Evolutionary conservation across 208 protist genomes (phyloP), one percentile per base, ranked within the genome.

Genomic region (Leishmania aethiopica): DNA sequence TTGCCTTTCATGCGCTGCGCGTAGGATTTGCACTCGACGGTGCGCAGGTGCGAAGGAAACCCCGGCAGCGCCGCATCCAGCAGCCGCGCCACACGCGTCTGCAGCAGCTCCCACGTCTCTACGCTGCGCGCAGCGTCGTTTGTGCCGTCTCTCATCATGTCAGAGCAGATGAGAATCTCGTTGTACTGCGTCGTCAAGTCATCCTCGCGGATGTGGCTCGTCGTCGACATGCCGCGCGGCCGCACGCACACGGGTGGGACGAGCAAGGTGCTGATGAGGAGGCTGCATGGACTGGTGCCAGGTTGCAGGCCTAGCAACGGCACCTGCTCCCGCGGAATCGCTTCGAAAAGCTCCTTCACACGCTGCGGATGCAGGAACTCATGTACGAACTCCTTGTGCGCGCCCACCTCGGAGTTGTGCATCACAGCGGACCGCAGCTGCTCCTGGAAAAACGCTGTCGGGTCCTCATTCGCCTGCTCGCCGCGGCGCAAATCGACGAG

Each of bases 1-100:
- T 99, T 99, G 62, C 99, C 99, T 84, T 99, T 99, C 51, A 99
- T 90, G 40, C 99, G 91, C 90, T 99, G 99, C 62, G 94, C 96
- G 80, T 99, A 95, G 82, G 94, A 90, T 84, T 98, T 97, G 78
- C 88, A 86, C 55, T 97, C 93, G 66, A 75, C 84, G 67, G 86
- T 88, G 84, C 91, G 90, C 82, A 95, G 82, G 80, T 89, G 80
- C 60, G 83, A 79, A 42, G 93, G 90, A 87, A 95, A 98, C 75
- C 94, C 93, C 19, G 96, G 94, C 80, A 97, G 80, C 10, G 91
- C 86, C 47, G 91, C 89, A 86, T 98, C 95, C 32, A 97, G 82
- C 66, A 98, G 84, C 49, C 91, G 86, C 19, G 98, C 98, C n/a
- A 93, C 89, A 15, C 94, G 90, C 35, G 97, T 88, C 89, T 99